phyloP scores from a whole-genome alignment of 2,329 filamentous ascomycete species.

The Alternaria ventricosa region DNA sequence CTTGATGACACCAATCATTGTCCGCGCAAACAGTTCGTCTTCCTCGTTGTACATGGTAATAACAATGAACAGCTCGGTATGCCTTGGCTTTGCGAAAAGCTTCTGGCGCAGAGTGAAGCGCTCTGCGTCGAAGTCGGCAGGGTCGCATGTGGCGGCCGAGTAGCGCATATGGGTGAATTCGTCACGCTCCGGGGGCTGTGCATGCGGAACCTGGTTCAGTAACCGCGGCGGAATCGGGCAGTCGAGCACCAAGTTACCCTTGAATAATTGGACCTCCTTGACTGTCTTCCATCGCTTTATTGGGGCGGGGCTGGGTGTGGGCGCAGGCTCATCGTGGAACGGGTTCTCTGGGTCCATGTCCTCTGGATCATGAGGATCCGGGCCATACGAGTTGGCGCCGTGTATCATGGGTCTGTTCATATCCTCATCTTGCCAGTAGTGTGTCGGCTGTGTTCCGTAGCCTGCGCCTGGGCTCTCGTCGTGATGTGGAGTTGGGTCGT shows the following conservation, averaged over 20 bases:
- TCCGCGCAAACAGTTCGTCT: constrained; percentile 92
- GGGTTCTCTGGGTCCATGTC: constrained; percentile 48
- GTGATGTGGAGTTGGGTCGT: constrained; percentile 68
- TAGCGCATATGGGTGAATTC: constrained; percentile 93
- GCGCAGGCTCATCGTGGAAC: constrained; percentile 52
- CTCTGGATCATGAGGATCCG: constrained; percentile 61
- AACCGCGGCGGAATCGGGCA: constrained; percentile 91
- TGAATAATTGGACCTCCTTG: constrained; percentile 96
- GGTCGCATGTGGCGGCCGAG: constrained; percentile 92
- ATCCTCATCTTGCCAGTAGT: constrained; percentile 72
- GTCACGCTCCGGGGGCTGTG: constrained; percentile 76
- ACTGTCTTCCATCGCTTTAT: constrained; percentile 97
- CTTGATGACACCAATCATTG: constrained; percentile 97
- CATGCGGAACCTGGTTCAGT: constrained; percentile 86
- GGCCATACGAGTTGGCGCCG: constrained; percentile 66
- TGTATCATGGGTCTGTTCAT: constrained; percentile 79
- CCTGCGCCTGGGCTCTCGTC: constrained; percentile 62
- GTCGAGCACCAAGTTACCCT: constrained; percentile 95
- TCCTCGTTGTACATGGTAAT: constrained; percentile 99
- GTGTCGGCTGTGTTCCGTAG: constrained; percentile 58
- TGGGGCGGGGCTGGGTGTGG: constrained; percentile 62
- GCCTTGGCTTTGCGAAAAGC: constrained; percentile 88
- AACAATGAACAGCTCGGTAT: constrained; percentile 95
- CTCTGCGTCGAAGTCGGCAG: constrained; percentile 82
- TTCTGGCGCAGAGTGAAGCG: constrained; percentile 91